Base-by-base conservation (phyloP, 2,329 filamentous ascomycete species). In the Capronia coronata region DNA sequence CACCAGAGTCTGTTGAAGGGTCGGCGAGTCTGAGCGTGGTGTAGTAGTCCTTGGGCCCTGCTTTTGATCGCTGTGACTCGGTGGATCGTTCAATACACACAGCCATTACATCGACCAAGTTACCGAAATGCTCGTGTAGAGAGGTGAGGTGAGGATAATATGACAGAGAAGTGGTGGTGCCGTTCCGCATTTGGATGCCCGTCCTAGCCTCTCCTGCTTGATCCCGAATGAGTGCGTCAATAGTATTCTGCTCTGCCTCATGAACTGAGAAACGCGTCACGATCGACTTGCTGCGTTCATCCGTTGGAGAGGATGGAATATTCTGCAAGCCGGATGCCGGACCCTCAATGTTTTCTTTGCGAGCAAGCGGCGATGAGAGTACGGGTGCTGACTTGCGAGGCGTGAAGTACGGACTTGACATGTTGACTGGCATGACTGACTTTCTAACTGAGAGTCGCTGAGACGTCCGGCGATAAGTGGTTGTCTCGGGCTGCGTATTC, bases 71-170 rank as follows among this genome's bases (percentile, higher is more conserved):
- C 22, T 58, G 57, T 3, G 51, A 43, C 13, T 44, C 16, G 9
- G 51, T 23, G n/a, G 55, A 53, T 11, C 64, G 54, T 14, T 64
- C 59, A 1, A 63, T 63, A 37, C 68, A 68, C 18, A 73, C 59
- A 0, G 69, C 70, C 39, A 75, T 66, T 3, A 68, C 67, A 52
- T 75, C 70, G 7, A 68, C 62, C 18, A 65, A 27, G 5, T 64
- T 55, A 48, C 67, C 63, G 51, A 68, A 72, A 50, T 71, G 66
- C 45, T 70, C 67, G 39, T 63, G 52, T n/a, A 75, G 65, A 6
- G 65, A 67, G 14, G 68, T 64, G 9, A 75, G 66, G 19, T 67
- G 65, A 37, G 65, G 61, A 48, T 70, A 74, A 52, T 74, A 73
- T 7, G 68, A 68, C 19, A 68, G 52, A 35, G 66, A 63, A 48